Evolutionary conservation across 345 rosid species (phyloP).

Genomic region (Populus deltoides): DNA sequence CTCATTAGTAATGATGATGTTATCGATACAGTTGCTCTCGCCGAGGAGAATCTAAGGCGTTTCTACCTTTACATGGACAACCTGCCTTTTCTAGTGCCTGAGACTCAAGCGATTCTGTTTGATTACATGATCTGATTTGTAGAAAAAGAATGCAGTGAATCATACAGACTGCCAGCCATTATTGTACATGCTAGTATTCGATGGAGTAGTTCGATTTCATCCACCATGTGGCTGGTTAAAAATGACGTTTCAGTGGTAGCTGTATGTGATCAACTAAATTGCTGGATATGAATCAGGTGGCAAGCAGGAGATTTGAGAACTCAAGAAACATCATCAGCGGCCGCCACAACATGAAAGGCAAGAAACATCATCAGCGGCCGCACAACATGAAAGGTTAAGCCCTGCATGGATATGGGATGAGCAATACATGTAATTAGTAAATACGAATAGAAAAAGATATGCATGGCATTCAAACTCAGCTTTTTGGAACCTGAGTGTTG

Average conservation of each 20-base stretch:
- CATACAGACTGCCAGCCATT: conserved; percentile 1
- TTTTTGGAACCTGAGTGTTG: conserved; percentile 49
- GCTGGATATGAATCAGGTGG: conserved; percentile 6
- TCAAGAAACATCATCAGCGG: not conserved
- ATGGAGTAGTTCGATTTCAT: conserved; percentile 13
- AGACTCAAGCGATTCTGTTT: conserved; percentile 36
- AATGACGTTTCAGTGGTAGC: conserved; percentile 10
- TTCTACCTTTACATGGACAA: conserved; percentile 54
- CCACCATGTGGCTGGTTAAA: conserved; percentile 10
- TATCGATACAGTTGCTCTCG: conserved; percentile 40
- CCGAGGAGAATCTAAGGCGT: conserved; percentile 50
- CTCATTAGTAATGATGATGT: conserved; percentile 39
- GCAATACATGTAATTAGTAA: conserved; percentile 10
- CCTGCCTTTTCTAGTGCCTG: conserved; percentile 42
- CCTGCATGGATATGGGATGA: not conserved
- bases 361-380: not conserved
- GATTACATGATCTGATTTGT: conserved; percentile 65
- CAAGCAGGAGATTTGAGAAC: conserved; percentile 6
- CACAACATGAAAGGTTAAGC: not conserved
- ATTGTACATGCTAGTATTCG: conserved; percentile 24
- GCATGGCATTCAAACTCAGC: conserved; percentile 41
- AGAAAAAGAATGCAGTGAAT: conserved; percentile 4
- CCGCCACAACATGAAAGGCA: not conserved
- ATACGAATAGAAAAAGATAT: not conserved
- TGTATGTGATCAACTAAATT: conserved; percentile 24